phyloP scores from a whole-genome alignment of 148 eudicot species.

The Nepenthes gracilis region DNA sequence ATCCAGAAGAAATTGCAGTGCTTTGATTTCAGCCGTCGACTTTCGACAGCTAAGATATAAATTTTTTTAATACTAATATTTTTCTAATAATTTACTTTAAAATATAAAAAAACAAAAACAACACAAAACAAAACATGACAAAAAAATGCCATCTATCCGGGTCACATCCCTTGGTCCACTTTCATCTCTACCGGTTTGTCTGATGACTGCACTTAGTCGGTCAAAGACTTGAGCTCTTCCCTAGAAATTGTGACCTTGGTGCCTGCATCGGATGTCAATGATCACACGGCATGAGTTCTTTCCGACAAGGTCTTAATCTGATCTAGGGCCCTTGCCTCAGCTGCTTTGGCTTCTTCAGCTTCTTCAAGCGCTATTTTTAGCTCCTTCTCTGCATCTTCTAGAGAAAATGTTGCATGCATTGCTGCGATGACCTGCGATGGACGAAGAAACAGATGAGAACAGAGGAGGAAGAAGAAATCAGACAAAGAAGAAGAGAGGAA shows the following conservation, averaged over 20 bases:
- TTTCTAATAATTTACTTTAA: too few species aligned
- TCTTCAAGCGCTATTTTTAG: conserved; percentile 4
- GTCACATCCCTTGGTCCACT: conserved; percentile 23
- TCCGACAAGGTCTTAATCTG: conserved; percentile 34
- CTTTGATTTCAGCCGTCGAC: too few species aligned
- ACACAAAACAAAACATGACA: too few species aligned
- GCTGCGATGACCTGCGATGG: too few species aligned
- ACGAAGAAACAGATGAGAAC: too few species aligned
- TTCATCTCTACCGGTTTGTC: conserved; percentile 38
- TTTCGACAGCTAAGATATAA: too few species aligned
- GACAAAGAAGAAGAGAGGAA: too few species aligned
- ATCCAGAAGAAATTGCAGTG: too few species aligned
- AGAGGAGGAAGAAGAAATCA: too few species aligned
- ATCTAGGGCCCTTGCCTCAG: conserved; percentile 30
- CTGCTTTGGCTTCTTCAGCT: conserved; percentile 36
- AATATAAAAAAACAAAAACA: too few species aligned
- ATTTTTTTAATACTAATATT: too few species aligned
- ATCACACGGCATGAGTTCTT: conserved; percentile 38
- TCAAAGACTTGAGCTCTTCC: conserved; percentile 68
- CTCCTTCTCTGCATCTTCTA: conserved; percentile 2
- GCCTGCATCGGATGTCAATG: conserved; percentile 64
- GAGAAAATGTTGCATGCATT: conserved; percentile 11
- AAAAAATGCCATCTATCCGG: too few species aligned
- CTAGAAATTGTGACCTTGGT: conserved; percentile 32
- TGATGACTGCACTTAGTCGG: conserved; percentile 43